Percentiles rank a stretch among this genome's conserved stretches.
Conservation (phyloP, 768 basidiomycete species). For the Suillus fuscotomentosus region DNA sequence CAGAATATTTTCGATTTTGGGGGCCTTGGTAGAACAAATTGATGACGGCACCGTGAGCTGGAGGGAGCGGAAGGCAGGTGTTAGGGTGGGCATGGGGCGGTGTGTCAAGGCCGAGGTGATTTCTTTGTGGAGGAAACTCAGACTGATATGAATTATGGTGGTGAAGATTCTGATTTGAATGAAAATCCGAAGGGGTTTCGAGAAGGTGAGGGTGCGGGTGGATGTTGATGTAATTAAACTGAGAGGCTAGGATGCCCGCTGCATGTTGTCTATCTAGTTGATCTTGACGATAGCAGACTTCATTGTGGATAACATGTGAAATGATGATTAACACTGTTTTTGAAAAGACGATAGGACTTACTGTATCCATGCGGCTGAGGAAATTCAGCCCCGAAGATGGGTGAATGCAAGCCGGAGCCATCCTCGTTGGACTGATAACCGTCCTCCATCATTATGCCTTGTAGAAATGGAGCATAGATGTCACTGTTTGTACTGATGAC, state of each 20-base stretch:
- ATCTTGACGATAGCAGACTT: constrained; percentile 66
- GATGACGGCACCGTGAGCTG: constrained; percentile 15
- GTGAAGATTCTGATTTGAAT: not conserved
- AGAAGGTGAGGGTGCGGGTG: constrained; percentile 43
- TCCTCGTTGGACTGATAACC: constrained; percentile 63
- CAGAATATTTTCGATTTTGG: constrained; percentile 30
- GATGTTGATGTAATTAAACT: constrained; percentile 46
- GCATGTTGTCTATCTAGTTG: constrained; percentile 46
- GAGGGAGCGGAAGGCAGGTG: constrained; percentile 41
- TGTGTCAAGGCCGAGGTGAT: constrained; percentile 45
- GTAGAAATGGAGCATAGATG: too few relatives aligned
- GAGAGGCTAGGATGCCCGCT: constrained; percentile 46
- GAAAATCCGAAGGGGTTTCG: constrained; percentile 44
- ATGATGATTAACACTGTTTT: constrained; percentile 28
- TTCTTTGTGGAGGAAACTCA: constrained; percentile 39
- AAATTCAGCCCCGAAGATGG: constrained; percentile 54
- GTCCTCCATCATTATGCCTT: too few relatives aligned
- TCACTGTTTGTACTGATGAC: too few relatives aligned
- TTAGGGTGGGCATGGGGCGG: constrained; percentile 38
- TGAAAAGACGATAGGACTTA: constrained; percentile 45
- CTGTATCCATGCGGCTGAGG: constrained; percentile 48
- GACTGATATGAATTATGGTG: too few relatives aligned
- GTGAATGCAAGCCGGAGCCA: constrained; percentile 73
- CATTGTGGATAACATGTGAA: constrained; percentile 39
- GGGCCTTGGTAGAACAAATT: constrained; percentile 18